Evolutionary conservation across 2,329 filamentous ascomycete species (phyloP), one percentile per base, ranked within the genome.

Genomic region (Arthrobotrys megalospora): DNA sequence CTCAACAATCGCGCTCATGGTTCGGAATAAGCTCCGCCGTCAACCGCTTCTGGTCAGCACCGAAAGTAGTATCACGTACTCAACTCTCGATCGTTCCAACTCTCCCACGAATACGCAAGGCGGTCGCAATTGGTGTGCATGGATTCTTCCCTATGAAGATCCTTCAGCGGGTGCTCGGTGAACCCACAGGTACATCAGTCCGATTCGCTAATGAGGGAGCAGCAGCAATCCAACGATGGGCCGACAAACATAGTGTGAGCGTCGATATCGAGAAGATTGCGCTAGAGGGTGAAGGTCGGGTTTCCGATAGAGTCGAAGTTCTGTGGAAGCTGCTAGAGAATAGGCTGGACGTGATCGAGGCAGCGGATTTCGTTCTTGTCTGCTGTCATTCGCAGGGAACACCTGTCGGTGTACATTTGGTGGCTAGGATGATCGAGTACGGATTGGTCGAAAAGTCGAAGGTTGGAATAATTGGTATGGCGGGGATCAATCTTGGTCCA

Each of bases 351-450:
- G 91, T 95, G 80, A 92, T 99, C 36, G 90, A 93, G 64, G 89
- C 89, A 66, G 94, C 96, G 0, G 96, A 99, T 84, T 91, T 98
- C 79, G 91, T 99, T 48, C 85, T 99, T 45, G 86, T 99, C n/a
- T 93, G 93, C 1, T 97, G 94, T 77, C 96, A 99, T 84, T 97
- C 93, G 1, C 96, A 99, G 84, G 96, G 96, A 21, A 96, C 98
- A 0, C 96, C 96, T 0, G 96, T 99, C 0, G 91, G 92, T 5
- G 89, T 97, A 76, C 97, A 97, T 90, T 87, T 99, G 2, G 88
- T 98, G 4, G 93, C 94, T 4, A 97, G 97, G 84, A 87, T 99
- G 48, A 94, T 99, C 67, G 92, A 96, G 66, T 90, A 97, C 76
- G 94, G 94, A 1, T 93, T 96, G 80, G 88, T 98, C 34, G 91